Conservation (phyloP, 106 monocot genomes). For the Chionographis japonica region DNA sequence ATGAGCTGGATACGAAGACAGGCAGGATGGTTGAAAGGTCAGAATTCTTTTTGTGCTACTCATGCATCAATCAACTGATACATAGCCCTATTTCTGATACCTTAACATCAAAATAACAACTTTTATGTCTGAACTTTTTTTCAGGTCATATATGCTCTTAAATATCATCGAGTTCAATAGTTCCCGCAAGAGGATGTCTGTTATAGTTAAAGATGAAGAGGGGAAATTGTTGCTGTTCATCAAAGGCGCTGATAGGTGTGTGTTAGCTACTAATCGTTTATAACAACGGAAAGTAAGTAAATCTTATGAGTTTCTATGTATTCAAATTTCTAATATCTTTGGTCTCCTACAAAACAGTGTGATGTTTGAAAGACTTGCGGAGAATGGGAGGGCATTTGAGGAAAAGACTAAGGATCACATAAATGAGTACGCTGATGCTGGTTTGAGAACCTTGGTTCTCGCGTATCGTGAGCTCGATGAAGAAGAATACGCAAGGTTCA, state of each 20-base stretch:
- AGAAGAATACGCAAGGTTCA: slow-evolving; percentile 61
- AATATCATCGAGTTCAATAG: slow-evolving; percentile 92
- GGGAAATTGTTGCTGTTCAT: slow-evolving; percentile 68
- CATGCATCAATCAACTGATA: not conserved
- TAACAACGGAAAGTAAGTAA: not conserved
- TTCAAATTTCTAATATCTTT: not conserved
- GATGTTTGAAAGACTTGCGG: slow-evolving; percentile 81
- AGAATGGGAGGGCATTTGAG: slow-evolving; percentile 56
- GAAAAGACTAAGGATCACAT: slow-evolving; percentile 72
- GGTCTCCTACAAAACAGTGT: slow-evolving; percentile 44
- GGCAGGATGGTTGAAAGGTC: slow-evolving; percentile 51
- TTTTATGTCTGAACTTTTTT: not conserved
- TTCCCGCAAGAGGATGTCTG: slow-evolving; percentile 87
- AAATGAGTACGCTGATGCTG: slow-evolving; percentile 86
- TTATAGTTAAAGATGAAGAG: slow-evolving; percentile 65
- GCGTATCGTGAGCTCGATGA: slow-evolving; percentile 80
- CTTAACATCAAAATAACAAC: not conserved
- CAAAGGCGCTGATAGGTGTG: slow-evolving; percentile 95
- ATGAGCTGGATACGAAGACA: slow-evolving; percentile 54
- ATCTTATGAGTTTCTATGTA: not conserved
- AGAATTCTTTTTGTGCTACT: not conserved
- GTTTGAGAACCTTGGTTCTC: slow-evolving; percentile 90
- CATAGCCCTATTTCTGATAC: not conserved
- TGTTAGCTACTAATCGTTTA: not conserved
- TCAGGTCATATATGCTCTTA: slow-evolving; percentile 72